These are phyloP conservation scores for Glomus cerebriforme DNA, from an alignment of 192 early-diverging fungal genomes.

Conservation along the genomic window DNA sequence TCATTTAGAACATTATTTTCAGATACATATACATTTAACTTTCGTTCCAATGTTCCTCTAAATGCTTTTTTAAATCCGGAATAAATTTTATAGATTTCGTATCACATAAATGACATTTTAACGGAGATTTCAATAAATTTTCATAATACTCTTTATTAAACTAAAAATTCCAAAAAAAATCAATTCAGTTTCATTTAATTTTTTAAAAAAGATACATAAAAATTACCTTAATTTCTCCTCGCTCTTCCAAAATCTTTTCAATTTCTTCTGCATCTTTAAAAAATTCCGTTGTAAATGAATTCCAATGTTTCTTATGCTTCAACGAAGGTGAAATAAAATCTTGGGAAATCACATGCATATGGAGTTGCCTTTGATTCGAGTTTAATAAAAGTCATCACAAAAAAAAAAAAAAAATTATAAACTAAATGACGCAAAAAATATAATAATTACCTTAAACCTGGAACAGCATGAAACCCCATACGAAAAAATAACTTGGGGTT, in stretches of 20 bases:
- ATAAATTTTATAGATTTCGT: background rate
- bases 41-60: conserved; percentile 14
- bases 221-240: conserved; percentile 42
- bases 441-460: conserved; percentile 52
- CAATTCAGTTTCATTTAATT: too few species aligned
- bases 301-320: conserved; percentile 65
- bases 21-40: background rate
- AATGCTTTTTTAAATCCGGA: conserved; percentile 7
- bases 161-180: background rate
- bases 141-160: conserved; percentile 21
- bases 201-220: background rate
- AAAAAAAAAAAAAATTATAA: background rate
- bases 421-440: background rate
- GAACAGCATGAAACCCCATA: conserved; percentile 63
- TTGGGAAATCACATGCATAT: conserved; percentile 65
- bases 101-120: conserved; percentile 26
- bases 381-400: background rate
- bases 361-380: conserved; percentile 49
- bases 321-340: conserved; percentile 55
- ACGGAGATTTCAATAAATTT: background rate
- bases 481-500: conserved; percentile 42
- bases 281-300: conserved; percentile 63
- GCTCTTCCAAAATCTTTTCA: conserved; percentile 36
- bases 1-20: too few species aligned
- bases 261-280: conserved; percentile 51